phyloP scores from a whole-genome alignment of 2,329 filamentous ascomycete genomes.

The Pseudogymnoascus sp. region DNA sequence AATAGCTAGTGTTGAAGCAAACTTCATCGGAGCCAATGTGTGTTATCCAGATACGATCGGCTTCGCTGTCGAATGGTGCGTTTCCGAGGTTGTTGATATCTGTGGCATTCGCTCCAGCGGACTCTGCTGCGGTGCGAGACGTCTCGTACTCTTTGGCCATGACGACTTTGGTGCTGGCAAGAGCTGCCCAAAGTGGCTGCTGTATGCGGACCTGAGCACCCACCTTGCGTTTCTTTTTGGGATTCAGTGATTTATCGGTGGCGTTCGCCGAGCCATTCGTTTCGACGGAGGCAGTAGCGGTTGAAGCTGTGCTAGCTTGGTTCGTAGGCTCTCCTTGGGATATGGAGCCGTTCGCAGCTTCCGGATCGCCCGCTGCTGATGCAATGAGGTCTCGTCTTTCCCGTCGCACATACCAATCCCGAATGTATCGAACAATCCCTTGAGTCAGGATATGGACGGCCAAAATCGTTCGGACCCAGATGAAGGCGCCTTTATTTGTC shows the following conservation, averaged over 20 bases:
- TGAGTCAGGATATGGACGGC: slow-evolving; percentile 71
- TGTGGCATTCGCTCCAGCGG: slow-evolving; percentile 64
- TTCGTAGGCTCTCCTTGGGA: background rate
- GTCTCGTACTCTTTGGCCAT: slow-evolving; percentile 87
- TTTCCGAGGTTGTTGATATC: slow-evolving; percentile 72
- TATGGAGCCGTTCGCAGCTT: slow-evolving; percentile 44
- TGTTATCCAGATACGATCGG: slow-evolving; percentile 71
- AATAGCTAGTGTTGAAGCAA: slow-evolving; percentile 65
- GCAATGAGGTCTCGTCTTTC: slow-evolving; percentile 47
- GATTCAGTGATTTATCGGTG: slow-evolving; percentile 42
- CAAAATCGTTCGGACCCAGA: slow-evolving; percentile 60
- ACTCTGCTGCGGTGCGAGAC: slow-evolving; percentile 67
- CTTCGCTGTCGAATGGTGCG: slow-evolving; percentile 62
- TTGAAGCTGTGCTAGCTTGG: slow-evolving; percentile 20
- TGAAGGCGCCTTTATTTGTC: slow-evolving; percentile 47
- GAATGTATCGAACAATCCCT: slow-evolving; percentile 62
- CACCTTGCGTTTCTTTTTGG: slow-evolving; percentile 83
- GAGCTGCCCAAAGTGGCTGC: slow-evolving; percentile 87
- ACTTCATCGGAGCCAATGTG: slow-evolving; percentile 73
- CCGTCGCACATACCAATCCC: slow-evolving; percentile 58
- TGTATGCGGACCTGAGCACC: slow-evolving; percentile 83
- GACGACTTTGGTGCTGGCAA: slow-evolving; percentile 93
- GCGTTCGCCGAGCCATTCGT: slow-evolving; percentile 32
- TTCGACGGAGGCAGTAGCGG: slow-evolving; percentile 45
- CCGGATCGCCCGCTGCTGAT: slow-evolving; percentile 50